phyloP scores from a whole-genome alignment of 352 stramenopile genomes.

The Phytophthora tentaculata region DNA sequence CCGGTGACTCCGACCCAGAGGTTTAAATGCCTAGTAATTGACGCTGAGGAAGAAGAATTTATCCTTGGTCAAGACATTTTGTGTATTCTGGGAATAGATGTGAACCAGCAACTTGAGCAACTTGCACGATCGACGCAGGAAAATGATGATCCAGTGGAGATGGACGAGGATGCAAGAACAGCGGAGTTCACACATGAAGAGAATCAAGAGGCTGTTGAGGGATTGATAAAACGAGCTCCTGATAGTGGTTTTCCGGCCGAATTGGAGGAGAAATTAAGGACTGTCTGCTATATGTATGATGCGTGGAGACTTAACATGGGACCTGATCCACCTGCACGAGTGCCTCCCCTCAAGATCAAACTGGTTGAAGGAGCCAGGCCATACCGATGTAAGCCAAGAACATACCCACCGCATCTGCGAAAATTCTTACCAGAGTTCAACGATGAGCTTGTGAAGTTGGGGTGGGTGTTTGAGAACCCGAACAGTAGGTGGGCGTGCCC shows the following conservation, averaged over 20 bases:
- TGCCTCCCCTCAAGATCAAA: slow-evolving; percentile 13
- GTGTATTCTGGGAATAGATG: background rate
- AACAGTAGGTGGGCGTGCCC: background rate
- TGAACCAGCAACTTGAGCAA: background rate
- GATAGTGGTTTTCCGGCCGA: background rate
- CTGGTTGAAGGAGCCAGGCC: background rate
- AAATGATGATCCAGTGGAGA: background rate
- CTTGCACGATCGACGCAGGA: background rate
- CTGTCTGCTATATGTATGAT: slow-evolving; percentile 11
- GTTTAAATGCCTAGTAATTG: too few relatives aligned
- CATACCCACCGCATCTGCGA: background rate
- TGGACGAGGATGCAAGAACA: background rate
- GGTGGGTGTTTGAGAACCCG: background rate
- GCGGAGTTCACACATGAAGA: background rate
- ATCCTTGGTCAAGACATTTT: too few relatives aligned
- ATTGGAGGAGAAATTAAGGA: slow-evolving; percentile 10
- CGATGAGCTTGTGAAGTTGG: slow-evolving; percentile 3
- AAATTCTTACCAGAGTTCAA: background rate
- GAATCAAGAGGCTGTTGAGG: background rate
- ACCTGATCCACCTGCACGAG: slow-evolving; percentile 16
- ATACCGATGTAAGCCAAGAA: background rate
- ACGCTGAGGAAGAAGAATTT: too few relatives aligned
- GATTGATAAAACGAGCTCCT: background rate
- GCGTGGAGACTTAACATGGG: slow-evolving; percentile 13
- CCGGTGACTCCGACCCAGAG: too few relatives aligned